A percentile compares a stretch with the other conserved stretches of the same genome.
These are phyloP conservation scores for Lanmaoa rubissima DNA, from an alignment of 768 basidiomycete genomes.

Conservation along the genomic window DNA sequence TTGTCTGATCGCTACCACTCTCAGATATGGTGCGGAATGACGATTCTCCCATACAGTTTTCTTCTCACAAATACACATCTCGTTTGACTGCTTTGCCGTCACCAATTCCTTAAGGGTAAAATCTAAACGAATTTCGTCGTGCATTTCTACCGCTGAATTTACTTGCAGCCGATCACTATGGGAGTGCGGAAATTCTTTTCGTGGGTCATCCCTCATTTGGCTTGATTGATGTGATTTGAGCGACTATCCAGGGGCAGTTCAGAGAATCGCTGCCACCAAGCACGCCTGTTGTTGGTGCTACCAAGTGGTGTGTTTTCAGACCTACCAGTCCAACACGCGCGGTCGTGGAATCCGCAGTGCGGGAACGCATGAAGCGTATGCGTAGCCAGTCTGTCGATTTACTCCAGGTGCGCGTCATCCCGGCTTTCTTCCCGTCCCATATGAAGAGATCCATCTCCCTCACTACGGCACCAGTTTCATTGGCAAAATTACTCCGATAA, in stretches of 20 bases:
- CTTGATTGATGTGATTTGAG: not conserved
- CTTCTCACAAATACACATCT: conserved; percentile 18
- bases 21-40: conserved; percentile 54
- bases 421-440: not conserved
- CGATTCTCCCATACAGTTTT: conserved; percentile 2
- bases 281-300: conserved; percentile 60
- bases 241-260: conserved; percentile 62
- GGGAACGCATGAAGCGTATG: conserved; percentile 72
- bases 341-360: conserved; percentile 59
- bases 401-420: conserved; percentile 53
- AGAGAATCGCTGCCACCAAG: conserved; percentile 42
- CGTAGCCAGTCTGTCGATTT: conserved; percentile 58
- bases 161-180: conserved; percentile 78
- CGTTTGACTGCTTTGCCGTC: conserved; percentile 1
- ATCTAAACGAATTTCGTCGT: not conserved
- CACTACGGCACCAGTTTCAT: conserved; percentile 52
- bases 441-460: not conserved
- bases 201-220: conserved; percentile 40
- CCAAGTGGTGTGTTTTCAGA: conserved; percentile 85
- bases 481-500: conserved; percentile 68
- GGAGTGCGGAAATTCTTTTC: conserved; percentile 77
- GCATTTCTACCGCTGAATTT: conserved; percentile 9
- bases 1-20: conserved; percentile 7
- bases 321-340: conserved; percentile 47
- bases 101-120: conserved; percentile 26